A percentile compares a stretch with the other conserved stretches of the same genome.
These are phyloP conservation scores for Brassica juncea DNA, from an alignment of 345 rosid species.

Conservation along the genomic window DNA sequence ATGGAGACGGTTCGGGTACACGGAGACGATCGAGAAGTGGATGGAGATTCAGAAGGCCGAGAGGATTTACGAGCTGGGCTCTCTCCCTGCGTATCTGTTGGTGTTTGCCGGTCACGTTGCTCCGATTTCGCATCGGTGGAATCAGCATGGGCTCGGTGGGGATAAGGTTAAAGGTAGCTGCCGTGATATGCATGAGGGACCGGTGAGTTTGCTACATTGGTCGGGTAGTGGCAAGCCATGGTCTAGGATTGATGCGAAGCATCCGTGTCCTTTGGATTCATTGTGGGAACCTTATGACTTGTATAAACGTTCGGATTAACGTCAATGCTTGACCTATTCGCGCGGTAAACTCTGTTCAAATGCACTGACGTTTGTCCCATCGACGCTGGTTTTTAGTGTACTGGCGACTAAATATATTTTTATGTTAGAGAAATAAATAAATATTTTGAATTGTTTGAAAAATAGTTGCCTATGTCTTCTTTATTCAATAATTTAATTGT, in stretches of 20 bases:
- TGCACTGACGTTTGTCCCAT: not conserved
- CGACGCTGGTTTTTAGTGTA: not conserved
- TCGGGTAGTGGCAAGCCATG: slow-evolving; percentile 77
- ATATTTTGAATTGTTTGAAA: not conserved
- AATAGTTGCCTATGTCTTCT: not conserved
- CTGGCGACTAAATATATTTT: too few species aligned
- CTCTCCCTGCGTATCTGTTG: slow-evolving; percentile 67
- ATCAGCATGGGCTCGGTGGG: slow-evolving; percentile 77
- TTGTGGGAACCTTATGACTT: slow-evolving; percentile 68
- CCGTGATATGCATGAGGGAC: slow-evolving; percentile 60
- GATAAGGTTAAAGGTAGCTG: slow-evolving; percentile 60
- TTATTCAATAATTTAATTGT: not conserved
- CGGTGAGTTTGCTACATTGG: slow-evolving; percentile 69
- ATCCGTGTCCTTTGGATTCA: slow-evolving; percentile 57
- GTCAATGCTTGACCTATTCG: not conserved
- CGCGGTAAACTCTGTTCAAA: slow-evolving; percentile 4
- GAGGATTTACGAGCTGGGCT: slow-evolving; percentile 70
- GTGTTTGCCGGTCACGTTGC: slow-evolving; percentile 63
- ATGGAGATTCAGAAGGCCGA: slow-evolving; percentile 60
- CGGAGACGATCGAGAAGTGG: slow-evolving; percentile 57
- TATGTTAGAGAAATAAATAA: not conserved
- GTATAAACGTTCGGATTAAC: slow-evolving; percentile 54
- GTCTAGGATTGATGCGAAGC: slow-evolving; percentile 51
- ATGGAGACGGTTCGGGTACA: slow-evolving; percentile 56
- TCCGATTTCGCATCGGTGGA: slow-evolving; percentile 64